Base-by-base conservation (phyloP, 2,329 filamentous ascomycete species). In the Arthrinium puccinioides region DNA sequence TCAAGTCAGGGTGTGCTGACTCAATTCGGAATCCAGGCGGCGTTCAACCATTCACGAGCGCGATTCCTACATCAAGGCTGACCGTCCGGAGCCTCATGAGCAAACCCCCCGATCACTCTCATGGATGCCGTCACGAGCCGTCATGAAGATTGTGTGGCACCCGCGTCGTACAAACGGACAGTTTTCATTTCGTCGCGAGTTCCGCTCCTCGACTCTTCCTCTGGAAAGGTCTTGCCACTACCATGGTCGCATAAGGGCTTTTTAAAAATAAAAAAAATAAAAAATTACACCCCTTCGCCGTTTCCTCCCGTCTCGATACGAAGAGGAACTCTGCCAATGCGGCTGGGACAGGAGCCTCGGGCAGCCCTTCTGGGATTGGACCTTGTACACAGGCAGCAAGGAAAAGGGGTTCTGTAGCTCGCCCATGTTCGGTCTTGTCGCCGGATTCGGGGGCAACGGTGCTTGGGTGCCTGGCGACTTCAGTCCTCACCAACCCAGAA, bases 141-240 rank as follows among this genome's bases (percentile, higher is more conserved):
- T 3, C 54, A 44, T 14, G 52, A 54, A 15, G 51, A 54, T 28
- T 54, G 52, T 32, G 38, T 47, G 23, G 46, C 9, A 44, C 50
- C 13, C 51, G 54, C 24, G 51, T 52, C 21, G 44, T 44, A 21
- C 37, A 51, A 32, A 47, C 45, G 7, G 36, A 48, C 21, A 16
- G 36, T 15, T 38, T 49, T 3, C 51, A 53, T 36, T 50, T 44
- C 23, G 37, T 41, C 5, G 40, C 37, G 37, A 10, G 42, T 26
- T 25, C 16, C 10, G 11, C 37, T 25, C 26, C 10, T 15, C 40
- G 43, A 50, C 25, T 42, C 43, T 5, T 19, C 26, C 13, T 44
- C 44, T 8, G 9, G 9, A 27, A 6, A 9, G 21, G 11, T 5
- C 30, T 9, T 32, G 6, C 18, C 6, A 29, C 4, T 18, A 28